phyloP scores from a whole-genome alignment of 345 rosid species.

The Gossypium rotundifolium region DNA sequence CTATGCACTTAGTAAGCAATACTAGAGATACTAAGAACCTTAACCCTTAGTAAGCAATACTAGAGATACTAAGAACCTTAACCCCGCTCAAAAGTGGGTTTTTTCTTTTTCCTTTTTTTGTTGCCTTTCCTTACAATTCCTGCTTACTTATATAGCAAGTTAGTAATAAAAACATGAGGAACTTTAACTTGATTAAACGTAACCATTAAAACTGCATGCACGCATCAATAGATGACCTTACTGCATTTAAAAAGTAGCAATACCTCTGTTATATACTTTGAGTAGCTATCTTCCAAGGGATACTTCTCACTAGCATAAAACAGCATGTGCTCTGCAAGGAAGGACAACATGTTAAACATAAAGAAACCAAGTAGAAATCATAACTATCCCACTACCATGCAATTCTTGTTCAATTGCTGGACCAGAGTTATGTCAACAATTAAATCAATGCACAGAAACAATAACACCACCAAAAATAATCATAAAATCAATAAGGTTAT shows the following conservation, averaged over 20 bases:
- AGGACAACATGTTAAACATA: neutral
- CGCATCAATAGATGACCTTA: neutral
- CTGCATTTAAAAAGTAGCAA: neutral
- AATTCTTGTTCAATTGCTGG: neutral
- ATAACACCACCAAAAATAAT: neutral
- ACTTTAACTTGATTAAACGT: neutral
- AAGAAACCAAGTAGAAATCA: neutral
- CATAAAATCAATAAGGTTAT: neutral
- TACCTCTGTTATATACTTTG: neutral
- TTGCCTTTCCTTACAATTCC: too few species aligned
- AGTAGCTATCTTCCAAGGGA: conserved; percentile 85
- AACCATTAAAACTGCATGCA: neutral
- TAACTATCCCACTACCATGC: neutral
- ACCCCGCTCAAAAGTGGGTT: neutral
- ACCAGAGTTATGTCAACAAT: neutral
- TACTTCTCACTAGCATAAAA: conserved; percentile 89
- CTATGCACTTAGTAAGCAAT: neutral
- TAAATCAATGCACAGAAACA: neutral
- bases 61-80: neutral
- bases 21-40: neutral
- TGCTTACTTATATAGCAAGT: neutral
- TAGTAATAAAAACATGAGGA: neutral
- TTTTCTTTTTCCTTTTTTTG: neutral
- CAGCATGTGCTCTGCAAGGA: conserved; percentile 77
- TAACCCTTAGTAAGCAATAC: neutral